Percentiles rank a stretch among this genome's conserved stretches.
Evolutionary conservation across 768 basidiomycete genomes (phyloP).

Genomic region (Daedaleopsis nitida): DNA sequence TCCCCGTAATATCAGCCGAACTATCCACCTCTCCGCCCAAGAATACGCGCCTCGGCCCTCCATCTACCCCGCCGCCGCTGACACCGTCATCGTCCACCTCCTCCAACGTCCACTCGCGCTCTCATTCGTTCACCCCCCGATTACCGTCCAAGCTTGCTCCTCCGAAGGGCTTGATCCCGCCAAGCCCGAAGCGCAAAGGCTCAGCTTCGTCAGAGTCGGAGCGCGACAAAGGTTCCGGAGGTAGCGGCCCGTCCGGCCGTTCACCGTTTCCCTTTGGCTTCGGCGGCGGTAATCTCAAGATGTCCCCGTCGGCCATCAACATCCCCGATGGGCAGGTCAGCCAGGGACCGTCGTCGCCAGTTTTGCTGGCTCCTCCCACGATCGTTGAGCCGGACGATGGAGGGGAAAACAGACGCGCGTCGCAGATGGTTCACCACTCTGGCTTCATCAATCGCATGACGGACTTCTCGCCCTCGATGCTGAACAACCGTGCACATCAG

Average conservation of each 20-base stretch:
- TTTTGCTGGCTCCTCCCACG: slow-evolving; percentile 51
- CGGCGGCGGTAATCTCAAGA: slow-evolving; percentile 22
- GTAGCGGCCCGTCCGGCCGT: slow-evolving; percentile 25
- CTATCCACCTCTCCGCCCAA: slow-evolving; percentile 28
- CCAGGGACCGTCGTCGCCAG: slow-evolving; percentile 23
- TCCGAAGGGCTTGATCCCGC: slow-evolving; percentile 46
- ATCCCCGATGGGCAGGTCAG: slow-evolving; percentile 2
- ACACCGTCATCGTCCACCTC: slow-evolving; percentile 30
- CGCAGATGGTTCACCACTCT: slow-evolving; percentile 75
- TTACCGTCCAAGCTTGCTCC: slow-evolving; percentile 67
- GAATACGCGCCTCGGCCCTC: slow-evolving; percentile 26
- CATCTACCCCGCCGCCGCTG: slow-evolving; percentile 25
- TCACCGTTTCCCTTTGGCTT: slow-evolving; percentile 35
- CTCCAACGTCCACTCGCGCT: slow-evolving; percentile 59
- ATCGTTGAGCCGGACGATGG: slow-evolving; percentile 43
- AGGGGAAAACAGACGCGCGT: slow-evolving; percentile 56
- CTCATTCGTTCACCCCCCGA: slow-evolving; percentile 72
- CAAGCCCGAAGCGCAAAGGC: slow-evolving; percentile 60
- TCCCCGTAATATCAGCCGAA: slow-evolving; percentile 28
- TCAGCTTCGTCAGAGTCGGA: slow-evolving; percentile 42
- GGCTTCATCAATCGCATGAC: slow-evolving; percentile 76
- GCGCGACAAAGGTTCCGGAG: slow-evolving; percentile 31
- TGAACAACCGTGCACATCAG: slow-evolving; percentile 28
- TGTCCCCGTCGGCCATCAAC: slow-evolving; percentile 13
- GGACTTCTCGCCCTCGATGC: slow-evolving; percentile 48